These are phyloP conservation scores for Phanerochaete carnosa DNA, from an alignment of 768 basidiomycete genomes.

Conservation along the genomic window DNA sequence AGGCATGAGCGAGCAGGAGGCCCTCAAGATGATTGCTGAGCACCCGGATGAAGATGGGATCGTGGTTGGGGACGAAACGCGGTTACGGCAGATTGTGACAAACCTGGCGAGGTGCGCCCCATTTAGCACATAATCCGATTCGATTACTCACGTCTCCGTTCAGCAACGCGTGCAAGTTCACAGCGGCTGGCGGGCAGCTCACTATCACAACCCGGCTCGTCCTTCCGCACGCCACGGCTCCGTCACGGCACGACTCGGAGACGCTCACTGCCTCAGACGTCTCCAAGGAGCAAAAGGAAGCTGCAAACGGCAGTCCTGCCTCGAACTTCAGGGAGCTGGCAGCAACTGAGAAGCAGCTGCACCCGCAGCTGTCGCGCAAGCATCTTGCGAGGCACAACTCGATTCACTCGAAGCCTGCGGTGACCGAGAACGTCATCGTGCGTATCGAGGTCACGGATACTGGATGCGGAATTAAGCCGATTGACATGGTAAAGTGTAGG, in stretches of 20 bases:
- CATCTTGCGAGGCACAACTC: conserved; percentile 49
- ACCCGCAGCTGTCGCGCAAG: conserved; percentile 23
- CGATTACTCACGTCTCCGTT: not conserved
- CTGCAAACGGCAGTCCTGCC: too few species aligned
- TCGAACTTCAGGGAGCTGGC: too few species aligned
- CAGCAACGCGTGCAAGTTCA: conserved; percentile 81
- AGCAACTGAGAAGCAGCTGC: not conserved
- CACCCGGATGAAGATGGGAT: conserved; percentile 55
- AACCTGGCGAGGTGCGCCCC: conserved; percentile 67
- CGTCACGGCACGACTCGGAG: not conserved
- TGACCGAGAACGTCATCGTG: conserved; percentile 67
- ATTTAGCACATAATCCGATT: not conserved
- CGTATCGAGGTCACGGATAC: conserved; percentile 83
- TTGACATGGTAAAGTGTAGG: conserved; percentile 68
- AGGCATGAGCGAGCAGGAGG: conserved; percentile 45
- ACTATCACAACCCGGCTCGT: conserved; percentile 64
- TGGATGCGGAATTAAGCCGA: conserved; percentile 54
- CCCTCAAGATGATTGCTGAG: conserved; percentile 38
- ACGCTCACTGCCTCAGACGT: not conserved
- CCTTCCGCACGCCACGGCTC: not conserved
- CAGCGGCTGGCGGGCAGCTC: conserved; percentile 64
- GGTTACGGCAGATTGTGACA: conserved; percentile 76
- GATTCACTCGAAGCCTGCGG: conserved; percentile 35
- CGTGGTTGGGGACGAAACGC: conserved; percentile 81
- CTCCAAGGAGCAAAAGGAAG: not conserved